Conservation (phyloP, 2,329 filamentous ascomycete species). For the Didymella exigua region DNA sequence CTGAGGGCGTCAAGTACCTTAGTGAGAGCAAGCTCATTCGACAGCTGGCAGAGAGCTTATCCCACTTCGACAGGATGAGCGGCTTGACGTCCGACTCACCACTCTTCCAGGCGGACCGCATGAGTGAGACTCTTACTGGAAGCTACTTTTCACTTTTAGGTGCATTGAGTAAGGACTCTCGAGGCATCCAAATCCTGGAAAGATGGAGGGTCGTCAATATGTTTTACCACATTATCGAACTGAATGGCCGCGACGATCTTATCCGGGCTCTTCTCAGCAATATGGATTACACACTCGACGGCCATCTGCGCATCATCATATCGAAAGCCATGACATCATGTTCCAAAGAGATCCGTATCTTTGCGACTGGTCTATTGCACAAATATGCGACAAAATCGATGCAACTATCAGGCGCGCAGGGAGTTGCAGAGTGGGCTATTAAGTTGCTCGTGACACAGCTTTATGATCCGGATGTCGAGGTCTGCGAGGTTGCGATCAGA, state of each 20-base stretch:
- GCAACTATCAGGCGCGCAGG: constrained; percentile 49
- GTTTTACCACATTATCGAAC: constrained; percentile 97
- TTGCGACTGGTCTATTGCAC: constrained; percentile 82
- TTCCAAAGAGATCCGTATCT: constrained; percentile 87
- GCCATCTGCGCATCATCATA: constrained; percentile 88
- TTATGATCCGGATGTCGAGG: constrained; percentile 95
- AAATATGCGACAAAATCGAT: constrained; percentile 77
- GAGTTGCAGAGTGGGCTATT: constrained; percentile 93
- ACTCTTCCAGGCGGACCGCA: constrained; percentile 83
- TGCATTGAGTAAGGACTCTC: constrained; percentile 78
- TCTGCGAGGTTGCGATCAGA: constrained; percentile 94
- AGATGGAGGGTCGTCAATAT: constrained; percentile 99
- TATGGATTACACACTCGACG: constrained; percentile 85
- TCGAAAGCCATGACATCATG: constrained; percentile 93
- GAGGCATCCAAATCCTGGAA: constrained; percentile 87
- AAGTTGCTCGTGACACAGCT: constrained; percentile 96
- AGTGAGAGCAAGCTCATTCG: constrained; percentile 90
- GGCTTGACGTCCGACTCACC: constrained; percentile 77
- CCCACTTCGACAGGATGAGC: constrained; percentile 87
- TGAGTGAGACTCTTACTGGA: constrained; percentile 84
- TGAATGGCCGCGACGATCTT: constrained; percentile 87
- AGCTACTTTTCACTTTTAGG: constrained; percentile 96
- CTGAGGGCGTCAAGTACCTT: constrained; percentile 83
- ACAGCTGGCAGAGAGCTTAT: constrained; percentile 93
- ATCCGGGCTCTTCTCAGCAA: constrained; percentile 87